A percentile compares a stretch with the other conserved stretches of the same genome.
These are phyloP conservation scores for Balansia obtecta DNA, from an alignment of 2,329 filamentous ascomycete species.

Conservation along the genomic window DNA sequence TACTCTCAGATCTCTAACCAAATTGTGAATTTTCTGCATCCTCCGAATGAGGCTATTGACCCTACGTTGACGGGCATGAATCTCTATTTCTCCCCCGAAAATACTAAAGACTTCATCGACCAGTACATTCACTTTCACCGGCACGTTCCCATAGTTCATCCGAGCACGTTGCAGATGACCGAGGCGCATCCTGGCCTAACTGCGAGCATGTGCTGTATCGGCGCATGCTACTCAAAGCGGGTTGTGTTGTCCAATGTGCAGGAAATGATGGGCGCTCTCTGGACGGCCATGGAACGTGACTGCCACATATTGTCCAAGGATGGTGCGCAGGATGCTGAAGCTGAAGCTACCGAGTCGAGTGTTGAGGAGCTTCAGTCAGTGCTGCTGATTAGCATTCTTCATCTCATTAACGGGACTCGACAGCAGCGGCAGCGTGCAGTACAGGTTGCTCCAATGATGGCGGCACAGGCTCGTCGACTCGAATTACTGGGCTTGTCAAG, in stretches of 20 bases:
- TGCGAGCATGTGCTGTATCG: conserved; percentile 58
- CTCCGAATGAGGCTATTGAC: conserved; percentile 32
- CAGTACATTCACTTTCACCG: conserved; percentile 61
- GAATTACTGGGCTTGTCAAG: conserved; percentile 40
- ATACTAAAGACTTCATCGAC: conserved; percentile 58
- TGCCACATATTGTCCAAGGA: conserved; percentile 30
- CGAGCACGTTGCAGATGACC: conserved; percentile 56
- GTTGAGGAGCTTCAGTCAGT: conserved; percentile 59
- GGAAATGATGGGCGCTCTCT: conserved; percentile 53
- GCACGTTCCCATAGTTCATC: conserved; percentile 62
- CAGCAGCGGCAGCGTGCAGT: conserved; percentile 52
- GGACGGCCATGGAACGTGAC: conserved; percentile 44
- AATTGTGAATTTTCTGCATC: conserved; percentile 44
- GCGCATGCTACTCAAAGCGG: conserved; percentile 60
- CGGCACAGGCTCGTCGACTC: conserved; percentile 42
- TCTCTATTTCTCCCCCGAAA: conserved; percentile 52
- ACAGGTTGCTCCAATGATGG: conserved; percentile 43
- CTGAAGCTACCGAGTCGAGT: conserved; percentile 22
- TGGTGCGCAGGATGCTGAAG: conserved; percentile 10
- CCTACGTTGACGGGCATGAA: conserved; percentile 43
- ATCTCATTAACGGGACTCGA: conserved; percentile 59
- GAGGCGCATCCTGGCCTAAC: conserved; percentile 55
- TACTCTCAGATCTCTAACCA: conserved; percentile 42
- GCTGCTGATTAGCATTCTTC: conserved; percentile 46
- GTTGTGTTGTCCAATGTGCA: conserved; percentile 49